These are phyloP conservation scores for Rhodosporidiobolus sp. DNA, from an alignment of 768 basidiomycete species.

Conservation along the genomic window DNA sequence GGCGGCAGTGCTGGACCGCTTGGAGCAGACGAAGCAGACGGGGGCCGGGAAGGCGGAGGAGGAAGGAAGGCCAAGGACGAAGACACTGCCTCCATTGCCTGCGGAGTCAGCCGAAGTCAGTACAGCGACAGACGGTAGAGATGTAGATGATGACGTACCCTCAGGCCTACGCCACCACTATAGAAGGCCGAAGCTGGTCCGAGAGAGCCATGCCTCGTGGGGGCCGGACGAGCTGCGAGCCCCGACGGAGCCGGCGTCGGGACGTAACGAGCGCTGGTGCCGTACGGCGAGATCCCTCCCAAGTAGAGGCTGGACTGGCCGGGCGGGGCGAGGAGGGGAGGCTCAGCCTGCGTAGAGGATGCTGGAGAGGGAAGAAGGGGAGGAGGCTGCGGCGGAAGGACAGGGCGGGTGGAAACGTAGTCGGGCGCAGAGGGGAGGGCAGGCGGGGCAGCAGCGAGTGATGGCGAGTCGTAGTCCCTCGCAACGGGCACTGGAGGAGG, in stretches of 20 bases:
- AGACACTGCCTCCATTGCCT: accelerated
- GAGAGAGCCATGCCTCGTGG: not conserved
- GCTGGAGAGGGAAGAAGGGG: too few relatives aligned
- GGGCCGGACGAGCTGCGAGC: not conserved
- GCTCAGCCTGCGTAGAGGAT: too few relatives aligned
- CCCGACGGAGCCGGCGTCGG: not conserved
- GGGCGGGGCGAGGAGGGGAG: too few relatives aligned
- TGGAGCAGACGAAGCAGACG: not conserved
- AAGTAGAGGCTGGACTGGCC: too few relatives aligned
- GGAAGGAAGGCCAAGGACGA: not conserved
- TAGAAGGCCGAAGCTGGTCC: not conserved
- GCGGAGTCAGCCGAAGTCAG: too few relatives aligned
- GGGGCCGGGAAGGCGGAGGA: too few relatives aligned
- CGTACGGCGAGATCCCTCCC: not conserved
- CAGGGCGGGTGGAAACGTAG: too few relatives aligned
- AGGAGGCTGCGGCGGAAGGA: too few relatives aligned
- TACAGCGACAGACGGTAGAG: not conserved
- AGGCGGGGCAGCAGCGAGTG: too few relatives aligned
- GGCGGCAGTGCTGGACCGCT: too few relatives aligned
- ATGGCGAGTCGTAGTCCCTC: too few relatives aligned
- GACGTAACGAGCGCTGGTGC: not conserved
- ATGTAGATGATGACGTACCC: not conserved
- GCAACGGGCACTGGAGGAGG: not conserved
- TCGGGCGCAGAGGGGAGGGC: too few relatives aligned
- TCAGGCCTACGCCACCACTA: not conserved